A percentile compares a stretch with the other conserved stretches of the same genome.
These are phyloP conservation scores for Bruguiera sexangula DNA, from an alignment of 345 rosid genomes.

Conservation along the genomic window DNA sequence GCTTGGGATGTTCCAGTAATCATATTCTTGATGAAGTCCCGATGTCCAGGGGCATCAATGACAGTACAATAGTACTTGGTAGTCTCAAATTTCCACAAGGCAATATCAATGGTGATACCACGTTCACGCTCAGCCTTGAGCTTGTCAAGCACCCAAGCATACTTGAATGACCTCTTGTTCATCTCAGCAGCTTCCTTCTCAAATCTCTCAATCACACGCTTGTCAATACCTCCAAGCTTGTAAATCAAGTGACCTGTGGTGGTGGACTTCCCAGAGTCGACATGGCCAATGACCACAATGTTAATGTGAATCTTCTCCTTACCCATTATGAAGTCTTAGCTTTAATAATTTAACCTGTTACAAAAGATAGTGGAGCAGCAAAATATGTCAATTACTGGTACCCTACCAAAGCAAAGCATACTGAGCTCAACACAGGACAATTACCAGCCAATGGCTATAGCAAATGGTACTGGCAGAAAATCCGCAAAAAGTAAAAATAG, in stretches of 20 bases:
- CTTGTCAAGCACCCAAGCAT: conserved; percentile 86
- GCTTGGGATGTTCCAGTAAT: conserved; percentile 85
- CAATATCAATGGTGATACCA: conserved; percentile 82
- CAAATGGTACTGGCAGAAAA: too few relatives aligned
- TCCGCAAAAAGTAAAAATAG: too few relatives aligned
- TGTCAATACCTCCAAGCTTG: conserved; percentile 84
- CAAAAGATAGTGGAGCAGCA: too few relatives aligned
- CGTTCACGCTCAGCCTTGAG: conserved; percentile 86
- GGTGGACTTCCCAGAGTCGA: conserved; percentile 86
- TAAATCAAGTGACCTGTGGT: conserved; percentile 80
- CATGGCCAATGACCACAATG: conserved; percentile 88
- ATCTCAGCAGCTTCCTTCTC: conserved; percentile 94
- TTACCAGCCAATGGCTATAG: too few relatives aligned
- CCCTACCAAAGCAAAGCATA: too few relatives aligned
- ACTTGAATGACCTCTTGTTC: conserved; percentile 89
- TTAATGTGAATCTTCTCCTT: conserved; percentile 77
- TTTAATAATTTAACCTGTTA: not conserved
- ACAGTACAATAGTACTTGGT: conserved; percentile 79
- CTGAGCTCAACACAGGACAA: too few relatives aligned
- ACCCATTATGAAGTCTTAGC: conserved; percentile 43
- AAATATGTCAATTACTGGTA: too few relatives aligned
- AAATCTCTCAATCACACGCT: conserved; percentile 81
- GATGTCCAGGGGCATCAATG: conserved; percentile 82
- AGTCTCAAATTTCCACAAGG: conserved; percentile 83
- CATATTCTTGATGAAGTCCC: conserved; percentile 82